phyloP scores from a whole-genome alignment of 129 eudicot species.

The Flaveria sonorensis region DNA sequence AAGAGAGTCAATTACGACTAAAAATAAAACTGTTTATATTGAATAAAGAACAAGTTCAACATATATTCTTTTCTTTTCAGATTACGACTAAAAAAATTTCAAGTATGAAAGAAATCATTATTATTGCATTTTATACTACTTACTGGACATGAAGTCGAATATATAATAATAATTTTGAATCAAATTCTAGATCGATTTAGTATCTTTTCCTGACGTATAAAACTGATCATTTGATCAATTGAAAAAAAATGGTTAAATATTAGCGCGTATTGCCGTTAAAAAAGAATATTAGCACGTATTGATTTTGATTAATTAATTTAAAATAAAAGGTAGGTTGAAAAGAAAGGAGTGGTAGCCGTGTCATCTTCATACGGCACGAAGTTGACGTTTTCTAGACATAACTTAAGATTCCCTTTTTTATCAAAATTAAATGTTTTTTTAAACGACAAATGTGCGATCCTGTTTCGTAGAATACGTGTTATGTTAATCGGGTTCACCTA shows the following conservation, averaged over 20 bases:
- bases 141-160: background rate
- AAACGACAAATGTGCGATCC: too few relatives aligned
- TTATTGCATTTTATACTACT: background rate
- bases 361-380: background rate
- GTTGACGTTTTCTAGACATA: background rate
- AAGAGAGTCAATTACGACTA: background rate
- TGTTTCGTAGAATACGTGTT: too few relatives aligned
- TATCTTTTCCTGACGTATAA: too few relatives aligned
- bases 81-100: background rate
- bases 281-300: too few relatives aligned
- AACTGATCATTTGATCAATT: too few relatives aligned
- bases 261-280: too few relatives aligned
- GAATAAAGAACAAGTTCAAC: background rate
- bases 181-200: too few relatives aligned
- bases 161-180: background rate
- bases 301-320: background rate
- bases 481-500: too few relatives aligned
- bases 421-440: too few relatives aligned
- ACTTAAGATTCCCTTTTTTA: background rate
- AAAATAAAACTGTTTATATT: background rate
- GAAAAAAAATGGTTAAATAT: too few relatives aligned
- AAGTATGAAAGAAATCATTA: background rate
- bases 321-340: background rate
- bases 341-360: background rate
- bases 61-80: background rate